A percentile compares a stretch with the other conserved stretches of the same genome.
These are phyloP conservation scores for Geotrichum phurueaensis DNA, from an alignment of 1,139 yeast species.

Conservation along the genomic window DNA sequence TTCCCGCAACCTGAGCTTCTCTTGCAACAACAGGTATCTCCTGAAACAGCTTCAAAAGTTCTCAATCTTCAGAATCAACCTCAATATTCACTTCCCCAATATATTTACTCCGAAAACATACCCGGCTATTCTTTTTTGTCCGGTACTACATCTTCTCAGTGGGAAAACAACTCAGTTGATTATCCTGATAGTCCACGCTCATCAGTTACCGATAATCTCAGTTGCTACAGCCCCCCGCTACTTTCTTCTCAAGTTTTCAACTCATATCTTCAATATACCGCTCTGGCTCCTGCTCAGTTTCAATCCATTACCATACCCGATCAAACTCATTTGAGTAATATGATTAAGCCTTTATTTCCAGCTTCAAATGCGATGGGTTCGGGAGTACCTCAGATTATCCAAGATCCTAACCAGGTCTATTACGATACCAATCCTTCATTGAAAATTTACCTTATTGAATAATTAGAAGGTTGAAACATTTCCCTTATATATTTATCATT, in stretches of 20 bases:
- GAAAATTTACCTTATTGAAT: too few species aligned
- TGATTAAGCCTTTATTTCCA: not conserved
- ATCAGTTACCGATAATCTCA: not conserved
- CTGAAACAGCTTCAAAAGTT: not conserved
- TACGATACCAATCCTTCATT: too few species aligned
- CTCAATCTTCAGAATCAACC: not conserved
- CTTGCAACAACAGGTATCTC: not conserved
- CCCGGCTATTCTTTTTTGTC: not conserved
- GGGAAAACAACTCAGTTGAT: not conserved
- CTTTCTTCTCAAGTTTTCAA: not conserved
- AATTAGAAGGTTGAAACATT: too few species aligned
- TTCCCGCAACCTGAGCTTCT: not conserved
- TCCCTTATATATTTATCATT: too few species aligned
- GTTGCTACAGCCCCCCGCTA: not conserved
- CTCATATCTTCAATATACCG: not conserved
- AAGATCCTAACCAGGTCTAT: too few species aligned
- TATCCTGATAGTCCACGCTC: conserved; percentile 4
- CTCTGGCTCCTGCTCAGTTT: not conserved
- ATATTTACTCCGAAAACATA: not conserved
- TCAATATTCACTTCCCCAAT: not conserved
- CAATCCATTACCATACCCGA: not conserved
- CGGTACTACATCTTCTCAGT: not conserved
- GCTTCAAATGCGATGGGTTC: not conserved
- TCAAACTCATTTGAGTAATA: not conserved
- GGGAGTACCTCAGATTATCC: too few species aligned